These are phyloP conservation scores for Lepidium aucheri DNA, from an alignment of 345 rosid genomes.

Conservation along the genomic window DNA sequence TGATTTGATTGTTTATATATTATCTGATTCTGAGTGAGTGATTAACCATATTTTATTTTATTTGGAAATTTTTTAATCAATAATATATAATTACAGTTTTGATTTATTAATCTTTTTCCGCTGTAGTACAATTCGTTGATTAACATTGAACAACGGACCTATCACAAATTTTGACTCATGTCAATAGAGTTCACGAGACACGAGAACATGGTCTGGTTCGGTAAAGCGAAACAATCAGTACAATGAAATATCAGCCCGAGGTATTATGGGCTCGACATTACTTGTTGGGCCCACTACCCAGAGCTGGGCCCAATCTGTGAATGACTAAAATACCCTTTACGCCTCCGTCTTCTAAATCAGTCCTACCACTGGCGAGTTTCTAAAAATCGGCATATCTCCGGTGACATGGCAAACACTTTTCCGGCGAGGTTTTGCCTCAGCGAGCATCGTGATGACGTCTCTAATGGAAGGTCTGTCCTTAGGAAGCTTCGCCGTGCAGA, in stretches of 20 bases:
- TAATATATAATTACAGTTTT: too few relatives aligned
- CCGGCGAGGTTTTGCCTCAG: conserved; percentile 82
- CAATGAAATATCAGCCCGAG: not conserved
- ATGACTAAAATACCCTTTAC: conserved; percentile 11
- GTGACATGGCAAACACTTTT: conserved; percentile 51
- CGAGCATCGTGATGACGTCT: conserved; percentile 71
- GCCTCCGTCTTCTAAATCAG: conserved; percentile 31
- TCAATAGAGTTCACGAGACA: too few relatives aligned
- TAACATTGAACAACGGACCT: too few relatives aligned
- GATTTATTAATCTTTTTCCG: too few relatives aligned
- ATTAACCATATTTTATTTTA: too few relatives aligned
- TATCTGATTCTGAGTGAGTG: too few relatives aligned
- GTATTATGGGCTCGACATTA: too few relatives aligned
- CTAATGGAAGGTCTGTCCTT: conserved; percentile 86
- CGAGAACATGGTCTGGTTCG: not conserved
- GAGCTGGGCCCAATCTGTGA: not conserved
- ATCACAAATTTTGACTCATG: too few relatives aligned
- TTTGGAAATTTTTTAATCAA: too few relatives aligned
- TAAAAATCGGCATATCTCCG: conserved; percentile 51
- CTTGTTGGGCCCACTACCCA: not conserved
- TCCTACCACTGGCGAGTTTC: conserved; percentile 49
- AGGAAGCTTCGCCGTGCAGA: conserved; percentile 72
- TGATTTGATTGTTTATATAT: too few relatives aligned
- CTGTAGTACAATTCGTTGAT: too few relatives aligned
- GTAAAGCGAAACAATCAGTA: not conserved